A percentile compares a stretch with the other conserved stretches of the same genome.
Conservation (phyloP, 23 red algal species). For the Chondrus crispus region DNA sequence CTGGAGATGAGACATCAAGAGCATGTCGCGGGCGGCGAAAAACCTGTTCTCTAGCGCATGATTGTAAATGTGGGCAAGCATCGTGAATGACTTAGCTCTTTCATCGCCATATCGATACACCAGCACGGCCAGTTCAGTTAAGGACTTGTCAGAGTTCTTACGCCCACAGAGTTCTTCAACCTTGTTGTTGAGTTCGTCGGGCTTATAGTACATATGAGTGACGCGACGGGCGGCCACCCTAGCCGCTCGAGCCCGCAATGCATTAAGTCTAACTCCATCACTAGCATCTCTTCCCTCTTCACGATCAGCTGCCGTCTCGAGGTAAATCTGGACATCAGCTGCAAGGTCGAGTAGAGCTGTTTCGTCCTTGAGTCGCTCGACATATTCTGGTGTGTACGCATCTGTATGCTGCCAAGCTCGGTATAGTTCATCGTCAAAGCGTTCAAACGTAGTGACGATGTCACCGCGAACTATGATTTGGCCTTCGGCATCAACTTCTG, state of each 20-base stretch:
- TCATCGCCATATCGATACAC: slow-evolving; percentile 98
- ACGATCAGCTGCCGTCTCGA: slow-evolving; percentile 47
- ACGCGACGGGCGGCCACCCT: slow-evolving; percentile 86
- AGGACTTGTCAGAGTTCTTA: slow-evolving; percentile 33
- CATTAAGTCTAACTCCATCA: slow-evolving; percentile 40
- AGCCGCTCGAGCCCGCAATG: slow-evolving; percentile 68
- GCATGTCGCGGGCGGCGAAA: slow-evolving; percentile 87
- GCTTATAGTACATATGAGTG: slow-evolving; percentile 95
- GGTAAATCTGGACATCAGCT: slow-evolving; percentile 72
- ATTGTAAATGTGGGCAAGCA: slow-evolving; percentile 96
- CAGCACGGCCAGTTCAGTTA: slow-evolving; percentile 71
- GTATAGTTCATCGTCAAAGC: slow-evolving; percentile 92
- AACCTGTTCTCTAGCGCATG: slow-evolving; percentile 93
- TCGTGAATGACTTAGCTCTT: slow-evolving; percentile 83
- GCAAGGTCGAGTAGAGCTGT: slow-evolving; percentile 64
- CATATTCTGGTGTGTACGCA: slow-evolving; percentile 89
- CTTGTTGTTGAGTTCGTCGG: slow-evolving; percentile 57
- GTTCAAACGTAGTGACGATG: slow-evolving; percentile 86
- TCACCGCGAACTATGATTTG: slow-evolving; percentile 85
- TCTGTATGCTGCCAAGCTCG: slow-evolving; percentile 89
- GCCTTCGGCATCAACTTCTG: slow-evolving; percentile 52
- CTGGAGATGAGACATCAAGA: slow-evolving; percentile 98
- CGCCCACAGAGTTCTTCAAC: slow-evolving; percentile 35
- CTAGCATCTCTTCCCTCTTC: slow-evolving; percentile 45
- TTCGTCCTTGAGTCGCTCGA: slow-evolving; percentile 90